Conservation (phyloP, 306 rosid species). For the Quercus variabilis region DNA sequence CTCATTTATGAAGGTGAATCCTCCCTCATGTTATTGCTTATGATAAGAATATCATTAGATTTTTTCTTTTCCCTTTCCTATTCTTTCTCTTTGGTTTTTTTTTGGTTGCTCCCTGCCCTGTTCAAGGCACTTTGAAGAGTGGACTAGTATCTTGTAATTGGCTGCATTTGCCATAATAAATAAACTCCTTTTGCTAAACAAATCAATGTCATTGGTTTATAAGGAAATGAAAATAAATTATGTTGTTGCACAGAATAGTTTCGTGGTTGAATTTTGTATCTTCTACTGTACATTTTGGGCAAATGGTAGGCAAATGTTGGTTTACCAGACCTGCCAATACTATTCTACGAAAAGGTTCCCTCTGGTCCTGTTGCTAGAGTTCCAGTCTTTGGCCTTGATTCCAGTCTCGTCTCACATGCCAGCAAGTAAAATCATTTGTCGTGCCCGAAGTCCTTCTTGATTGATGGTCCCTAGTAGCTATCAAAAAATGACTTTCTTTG, state of each 20-base stretch:
- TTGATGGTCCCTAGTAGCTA: too few species aligned
- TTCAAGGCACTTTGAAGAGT: background rate
- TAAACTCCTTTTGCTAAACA: background rate
- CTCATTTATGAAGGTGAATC: conserved; percentile 73
- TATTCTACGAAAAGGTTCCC: background rate
- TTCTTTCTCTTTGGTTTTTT: background rate
- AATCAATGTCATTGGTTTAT: background rate
- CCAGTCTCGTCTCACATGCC: too few species aligned
- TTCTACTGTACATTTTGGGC: background rate
- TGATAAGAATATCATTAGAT: background rate
- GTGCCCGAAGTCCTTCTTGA: too few species aligned
- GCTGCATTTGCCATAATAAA: background rate
- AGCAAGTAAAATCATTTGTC: too few species aligned
- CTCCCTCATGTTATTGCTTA: background rate
- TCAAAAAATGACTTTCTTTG: too few species aligned
- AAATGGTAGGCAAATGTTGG: background rate
- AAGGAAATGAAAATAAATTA: background rate
- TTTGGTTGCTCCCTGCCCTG: background rate
- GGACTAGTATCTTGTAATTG: background rate
- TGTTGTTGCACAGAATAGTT: background rate
- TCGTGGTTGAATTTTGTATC: background rate
- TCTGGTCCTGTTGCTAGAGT: too few species aligned
- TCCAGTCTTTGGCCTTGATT: too few species aligned
- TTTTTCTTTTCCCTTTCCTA: background rate
- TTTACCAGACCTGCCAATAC: background rate